Base-by-base conservation (phyloP, 805 yeast species). In the Priceomyces melissophilus region DNA sequence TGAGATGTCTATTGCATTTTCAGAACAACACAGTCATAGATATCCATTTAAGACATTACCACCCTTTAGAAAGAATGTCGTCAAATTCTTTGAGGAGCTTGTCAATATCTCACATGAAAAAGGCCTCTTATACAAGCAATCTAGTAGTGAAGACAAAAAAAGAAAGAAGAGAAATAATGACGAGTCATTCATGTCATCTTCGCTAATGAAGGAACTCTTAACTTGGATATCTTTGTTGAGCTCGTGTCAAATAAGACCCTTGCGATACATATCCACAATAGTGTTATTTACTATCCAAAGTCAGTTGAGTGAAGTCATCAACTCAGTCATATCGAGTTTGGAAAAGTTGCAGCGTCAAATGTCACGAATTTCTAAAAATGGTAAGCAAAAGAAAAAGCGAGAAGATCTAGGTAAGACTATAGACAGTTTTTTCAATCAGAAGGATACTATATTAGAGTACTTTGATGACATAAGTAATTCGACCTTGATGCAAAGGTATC, bases 151-250 rank as follows among this genome's bases (percentile, higher is more conserved):
- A 6, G 32, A 3, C 58, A 68, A 62, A 11, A 56, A 53, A 7
- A 16, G 17, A 23, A 32, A 6, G 14, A 20, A 8, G 12, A 17
- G n/a, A 26, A 54, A 50, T 14, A 15, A 17, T 23, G 43, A 39
- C 17, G 42, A 36, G 14, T 35, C 48, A n/a, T 54, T 63, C 1
- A 45, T 61, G n/a, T 46, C 64, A 1, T 61, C 74, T 1, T 65
- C 67, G 1, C 58, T 86, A 25, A 63, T 79, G 62, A 79, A 69
- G 33, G 78, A 78, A 41, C 40, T 87, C 2, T 55, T 85, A 23
- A 77, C 85, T 3, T 89, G 97, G 97, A 60, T 89, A 11, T 72
- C 84, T 1, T 75, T 88, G 0, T 65, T 90, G 39, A 78, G 91
- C 1, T 79, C 87, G 0, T 78, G 88, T 13, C 73, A 78, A 29